A percentile compares a stretch with the other conserved stretches of the same genome.
These are phyloP conservation scores for Coprinopsis cinerea DNA, from an alignment of 768 basidiomycete genomes.

Conservation along the genomic window DNA sequence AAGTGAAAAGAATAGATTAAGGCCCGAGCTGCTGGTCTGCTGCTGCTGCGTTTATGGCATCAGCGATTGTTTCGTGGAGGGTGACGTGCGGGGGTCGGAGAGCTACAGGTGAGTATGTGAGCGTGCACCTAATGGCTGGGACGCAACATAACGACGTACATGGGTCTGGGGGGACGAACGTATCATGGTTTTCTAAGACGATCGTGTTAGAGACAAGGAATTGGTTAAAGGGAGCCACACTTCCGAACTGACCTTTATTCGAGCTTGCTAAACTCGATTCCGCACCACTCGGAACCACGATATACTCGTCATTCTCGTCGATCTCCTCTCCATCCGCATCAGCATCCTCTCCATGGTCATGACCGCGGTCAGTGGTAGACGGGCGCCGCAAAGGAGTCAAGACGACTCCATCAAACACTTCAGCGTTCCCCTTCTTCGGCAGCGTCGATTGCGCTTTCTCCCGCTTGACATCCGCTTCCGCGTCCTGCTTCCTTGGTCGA, in stretches of 20 bases:
- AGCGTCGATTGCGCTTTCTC: neutral
- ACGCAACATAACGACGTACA: neutral
- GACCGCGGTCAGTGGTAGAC: conserved; percentile 42
- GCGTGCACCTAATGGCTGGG: neutral
- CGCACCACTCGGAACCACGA: conserved; percentile 32
- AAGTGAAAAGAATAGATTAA: no score
- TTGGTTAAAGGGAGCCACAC: neutral
- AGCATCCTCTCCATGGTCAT: conserved; percentile 21
- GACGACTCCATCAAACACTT: neutral
- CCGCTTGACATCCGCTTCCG: neutral
- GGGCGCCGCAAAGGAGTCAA: conserved; percentile 31
- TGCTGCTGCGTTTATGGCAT: no score
- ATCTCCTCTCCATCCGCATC: conserved; percentile 34
- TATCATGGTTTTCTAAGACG: neutral
- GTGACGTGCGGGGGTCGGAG: neutral
- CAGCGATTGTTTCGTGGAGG: no score
- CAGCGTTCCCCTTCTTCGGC: neutral
- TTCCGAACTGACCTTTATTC: neutral
- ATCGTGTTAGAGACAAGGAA: neutral
- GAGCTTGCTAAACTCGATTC: neutral
- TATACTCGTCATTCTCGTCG: conserved; percentile 41
- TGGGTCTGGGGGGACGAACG: conserved; percentile 1
- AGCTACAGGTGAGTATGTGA: neutral
- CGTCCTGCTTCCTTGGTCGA: neutral
- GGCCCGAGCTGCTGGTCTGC: no score